Evolutionary conservation across 2,329 filamentous ascomycete genomes (phyloP), one percentile per base, ranked within the genome.

Genomic region (Claviceps sp.): DNA sequence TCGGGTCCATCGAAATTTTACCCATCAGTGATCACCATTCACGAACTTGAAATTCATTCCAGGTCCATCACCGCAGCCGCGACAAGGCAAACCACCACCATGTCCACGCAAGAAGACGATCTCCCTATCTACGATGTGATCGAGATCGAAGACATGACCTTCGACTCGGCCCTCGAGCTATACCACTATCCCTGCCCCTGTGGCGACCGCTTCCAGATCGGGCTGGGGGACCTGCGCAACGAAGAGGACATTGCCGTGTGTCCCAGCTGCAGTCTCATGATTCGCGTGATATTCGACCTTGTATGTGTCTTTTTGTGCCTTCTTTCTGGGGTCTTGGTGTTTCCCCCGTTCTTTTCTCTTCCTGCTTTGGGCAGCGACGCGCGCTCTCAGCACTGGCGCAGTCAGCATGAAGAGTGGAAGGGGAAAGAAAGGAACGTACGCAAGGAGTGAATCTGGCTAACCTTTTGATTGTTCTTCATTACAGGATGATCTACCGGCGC

Each of bases 81-180:
- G 13, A 7, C 42, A n/a, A 45, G 26, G 4, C 13, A 30, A 26
- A n/a, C 22, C 37, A 14, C 24, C 24, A 75, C 81, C 38, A 81
- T 83, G 64, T 78, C 84, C 57, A 75, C 8, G 7, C 6, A n/a
- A 8, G 40, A 79, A 50, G 72, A 72, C 8, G 26, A 30, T 37
- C 69, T 85, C 53, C 82, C 85, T 59, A 87, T 95, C 66, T 97
- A 96, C 74, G 91, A 97, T 64, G 91, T 96, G 70, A 91, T 97
- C 69, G 91, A 97, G 68, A 96, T 97, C 72, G 91, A 97, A 69
- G 93, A 98, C 70, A 95, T 96, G 89, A 93, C 87, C 62, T 96
- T 81, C 67, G 89, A 96, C 68, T 72, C 82, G 47, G 75, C 77
- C 4, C 78, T 89, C 42, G 85, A 95, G 67, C 84, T 95, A 60